Conservation (phyloP, 768 basidiomycete species). For the Chlorophyllum brunneum region DNA sequence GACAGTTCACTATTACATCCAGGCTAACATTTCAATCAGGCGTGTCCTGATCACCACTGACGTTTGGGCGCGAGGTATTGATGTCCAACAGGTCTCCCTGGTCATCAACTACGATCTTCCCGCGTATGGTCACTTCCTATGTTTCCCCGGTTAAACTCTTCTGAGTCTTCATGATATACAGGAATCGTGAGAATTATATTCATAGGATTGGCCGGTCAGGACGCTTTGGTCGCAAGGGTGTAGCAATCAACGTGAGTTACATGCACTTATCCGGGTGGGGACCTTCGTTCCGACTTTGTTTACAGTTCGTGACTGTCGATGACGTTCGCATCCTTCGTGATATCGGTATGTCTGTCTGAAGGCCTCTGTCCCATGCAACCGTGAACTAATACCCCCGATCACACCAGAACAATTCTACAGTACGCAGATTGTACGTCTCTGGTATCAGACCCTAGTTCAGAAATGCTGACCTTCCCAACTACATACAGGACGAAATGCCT, state of each 20-base stretch:
- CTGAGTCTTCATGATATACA: slow-evolving; percentile 23
- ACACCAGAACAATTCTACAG: slow-evolving; percentile 89
- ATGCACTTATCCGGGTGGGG: neutral
- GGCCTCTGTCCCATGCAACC: neutral
- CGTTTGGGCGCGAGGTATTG: slow-evolving; percentile 97
- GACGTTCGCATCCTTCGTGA: slow-evolving; percentile 96
- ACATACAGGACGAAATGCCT: slow-evolving; percentile 98
- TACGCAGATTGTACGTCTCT: slow-evolving; percentile 77
- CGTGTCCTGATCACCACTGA: slow-evolving; percentile 95
- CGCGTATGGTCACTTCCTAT: slow-evolving; percentile 52
- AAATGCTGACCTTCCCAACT: neutral
- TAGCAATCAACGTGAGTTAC: slow-evolving; percentile 89
- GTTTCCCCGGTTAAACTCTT: slow-evolving; percentile 9
- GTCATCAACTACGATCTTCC: slow-evolving; percentile 98
- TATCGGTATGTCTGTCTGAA: slow-evolving; percentile 61
- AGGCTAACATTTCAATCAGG: slow-evolving; percentile 34
- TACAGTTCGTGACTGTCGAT: slow-evolving; percentile 88
- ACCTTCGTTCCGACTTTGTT: slow-evolving; percentile 17
- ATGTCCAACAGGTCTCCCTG: slow-evolving; percentile 95
- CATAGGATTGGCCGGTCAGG: slow-evolving; percentile 99
- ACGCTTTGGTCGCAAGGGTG: slow-evolving; percentile 98
- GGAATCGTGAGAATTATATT: slow-evolving; percentile 98
- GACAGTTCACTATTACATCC: slow-evolving; percentile 11
- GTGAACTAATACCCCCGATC: slow-evolving; percentile 14
- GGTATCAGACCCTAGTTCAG: slow-evolving; percentile 10